Conservation (phyloP, 768 basidiomycete species). For the Pleurotus tuber-regium region DNA sequence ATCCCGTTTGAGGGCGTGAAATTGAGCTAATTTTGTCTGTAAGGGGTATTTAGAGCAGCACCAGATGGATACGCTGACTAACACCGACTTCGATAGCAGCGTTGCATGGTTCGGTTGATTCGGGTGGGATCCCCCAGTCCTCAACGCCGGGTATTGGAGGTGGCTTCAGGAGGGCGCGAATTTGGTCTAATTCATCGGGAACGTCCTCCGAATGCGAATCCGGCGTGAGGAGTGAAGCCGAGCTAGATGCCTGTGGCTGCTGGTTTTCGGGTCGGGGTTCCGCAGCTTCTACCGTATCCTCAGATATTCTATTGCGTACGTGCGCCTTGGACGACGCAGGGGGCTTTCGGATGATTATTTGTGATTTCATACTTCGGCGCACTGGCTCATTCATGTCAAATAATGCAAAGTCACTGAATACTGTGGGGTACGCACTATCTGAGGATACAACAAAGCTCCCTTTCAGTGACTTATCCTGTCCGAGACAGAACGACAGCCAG, state of each 20-base stretch:
- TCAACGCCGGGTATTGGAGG: conserved; percentile 59
- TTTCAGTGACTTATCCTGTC: conserved; percentile 62
- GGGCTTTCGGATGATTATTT: conserved; percentile 59
- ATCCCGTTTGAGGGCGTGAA: conserved; percentile 69
- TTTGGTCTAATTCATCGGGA: conserved; percentile 48
- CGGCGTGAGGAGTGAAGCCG: conserved; percentile 15
- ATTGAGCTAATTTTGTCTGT: conserved; percentile 80
- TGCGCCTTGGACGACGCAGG: conserved; percentile 45
- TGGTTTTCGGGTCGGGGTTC: conserved; percentile 11
- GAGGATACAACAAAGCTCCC: conserved; percentile 29
- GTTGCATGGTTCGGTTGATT: conserved; percentile 53
- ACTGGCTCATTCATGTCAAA: conserved; percentile 22
- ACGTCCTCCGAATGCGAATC: conserved; percentile 18
- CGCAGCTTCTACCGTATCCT: conserved; percentile 33
- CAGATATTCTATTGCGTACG: conserved; percentile 47
- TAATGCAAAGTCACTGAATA: neutral
- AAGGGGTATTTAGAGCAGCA: neutral
- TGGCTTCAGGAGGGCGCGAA: conserved; percentile 58
- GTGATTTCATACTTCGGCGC: conserved; percentile 46
- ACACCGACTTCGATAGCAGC: conserved; percentile 56
- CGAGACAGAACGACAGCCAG: conserved; percentile 55
- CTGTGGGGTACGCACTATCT: conserved; percentile 38
- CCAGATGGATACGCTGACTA: neutral
- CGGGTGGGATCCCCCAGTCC: conserved; percentile 79
- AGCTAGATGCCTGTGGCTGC: conserved; percentile 9